Conservation (phyloP, 352 stramenopile genomes). For the Pythium inflatum region DNA sequence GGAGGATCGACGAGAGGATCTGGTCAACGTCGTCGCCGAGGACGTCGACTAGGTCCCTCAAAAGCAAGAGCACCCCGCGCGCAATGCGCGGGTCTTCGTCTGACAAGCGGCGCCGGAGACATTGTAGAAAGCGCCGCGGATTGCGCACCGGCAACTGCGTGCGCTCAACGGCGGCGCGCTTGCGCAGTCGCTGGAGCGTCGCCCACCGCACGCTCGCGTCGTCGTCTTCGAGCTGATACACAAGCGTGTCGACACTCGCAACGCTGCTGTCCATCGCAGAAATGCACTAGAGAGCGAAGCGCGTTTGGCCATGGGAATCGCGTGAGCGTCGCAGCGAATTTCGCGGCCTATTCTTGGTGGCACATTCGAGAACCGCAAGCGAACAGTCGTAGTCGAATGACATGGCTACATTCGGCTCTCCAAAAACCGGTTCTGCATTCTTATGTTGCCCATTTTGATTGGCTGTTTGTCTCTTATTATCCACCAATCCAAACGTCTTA, state of each 20-base stretch:
- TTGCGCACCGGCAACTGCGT: slow-evolving; percentile 76
- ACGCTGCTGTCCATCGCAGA: slow-evolving; percentile 19
- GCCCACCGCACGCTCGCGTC: slow-evolving; percentile 53
- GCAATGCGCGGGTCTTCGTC: slow-evolving; percentile 47
- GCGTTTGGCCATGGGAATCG: too few species aligned
- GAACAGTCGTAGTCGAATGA: background rate
- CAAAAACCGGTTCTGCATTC: background rate
- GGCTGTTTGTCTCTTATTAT: too few species aligned
- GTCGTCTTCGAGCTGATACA: slow-evolving; percentile 83
- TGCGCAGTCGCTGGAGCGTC: slow-evolving; percentile 68
- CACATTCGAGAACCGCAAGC: background rate
- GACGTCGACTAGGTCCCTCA: slow-evolving; percentile 71
- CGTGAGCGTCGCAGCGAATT: too few species aligned
- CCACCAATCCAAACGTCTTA: slow-evolving; percentile 15
- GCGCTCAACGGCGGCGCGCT: slow-evolving; percentile 64
- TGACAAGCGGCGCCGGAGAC: slow-evolving; percentile 57
- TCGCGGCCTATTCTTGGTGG: background rate
- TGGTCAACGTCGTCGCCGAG: slow-evolving; percentile 68
- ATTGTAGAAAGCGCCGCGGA: slow-evolving; percentile 71
- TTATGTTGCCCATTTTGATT: too few species aligned
- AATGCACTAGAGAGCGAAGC: too few species aligned
- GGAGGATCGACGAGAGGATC: slow-evolving; percentile 68
- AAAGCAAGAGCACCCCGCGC: slow-evolving; percentile 55
- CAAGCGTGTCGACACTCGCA: slow-evolving; percentile 62
- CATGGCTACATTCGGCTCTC: background rate